Base-by-base conservation (phyloP, 352 stramenopile species). In the Phytopythium montanum region DNA sequence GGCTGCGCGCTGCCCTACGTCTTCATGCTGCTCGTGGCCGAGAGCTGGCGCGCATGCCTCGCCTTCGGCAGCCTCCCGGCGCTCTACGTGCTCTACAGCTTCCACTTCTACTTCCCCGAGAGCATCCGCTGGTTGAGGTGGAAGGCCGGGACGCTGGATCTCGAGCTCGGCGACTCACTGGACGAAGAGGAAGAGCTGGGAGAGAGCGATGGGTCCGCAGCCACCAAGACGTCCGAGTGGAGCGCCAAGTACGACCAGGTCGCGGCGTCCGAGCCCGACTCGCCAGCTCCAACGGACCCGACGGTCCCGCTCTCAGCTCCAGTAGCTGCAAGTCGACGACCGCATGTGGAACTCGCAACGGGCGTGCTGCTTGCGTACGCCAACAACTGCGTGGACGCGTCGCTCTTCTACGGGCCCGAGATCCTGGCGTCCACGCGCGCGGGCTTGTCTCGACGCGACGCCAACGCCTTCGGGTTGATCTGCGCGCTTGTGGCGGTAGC, bases 331-430 rank as follows among this genome's bases (percentile, higher is more conserved):
- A 51, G 10, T 44, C 50, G 10, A 54, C 73, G 64, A 14, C 76
- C 79, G 31, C 72, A 72, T 14, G 63, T 88, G n/a, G 81, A 92
- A 54, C 81, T 95, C 13, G 49, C 73, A 42, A 85, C 93, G 23
- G 86, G 86, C 21, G 80, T 95, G 18, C 45, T 94, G 51, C 69
- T 94, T 14, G 86, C 86, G 2, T 94, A 92, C 63, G 85, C 91
- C 34, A 94, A 95, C 69, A 95, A 95, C 65, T 95, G 81, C 54
- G 81, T 95, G 25, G 84, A 94, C 60, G 80, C 82, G 14, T 92
- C 83, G 61, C 79, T 95, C n/a, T 95, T 95, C 59, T 95, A 95
- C 64, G 86, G 86, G 1, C 86, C 86, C 0, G 70, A 86, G 67
- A 94, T 95, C 62, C 83, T 95, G 50, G 77, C 84, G 53, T 88